A percentile compares a stretch with the other conserved stretches of the same genome.
Conservation (phyloP, 2,329 filamentous ascomycete genomes). For the Epichloe elymi region DNA sequence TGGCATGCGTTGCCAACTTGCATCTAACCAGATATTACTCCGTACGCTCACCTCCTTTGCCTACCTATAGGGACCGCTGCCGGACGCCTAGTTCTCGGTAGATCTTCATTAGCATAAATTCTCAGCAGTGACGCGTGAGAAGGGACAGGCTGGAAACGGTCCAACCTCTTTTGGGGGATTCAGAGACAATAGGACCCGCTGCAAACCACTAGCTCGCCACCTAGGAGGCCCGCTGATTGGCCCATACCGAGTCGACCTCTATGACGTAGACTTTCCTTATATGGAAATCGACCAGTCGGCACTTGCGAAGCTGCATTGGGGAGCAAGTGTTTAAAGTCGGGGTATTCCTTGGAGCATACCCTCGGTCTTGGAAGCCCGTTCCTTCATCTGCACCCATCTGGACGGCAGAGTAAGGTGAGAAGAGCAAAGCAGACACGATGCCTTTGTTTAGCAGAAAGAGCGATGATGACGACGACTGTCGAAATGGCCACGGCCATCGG, state of each 20-base stretch:
- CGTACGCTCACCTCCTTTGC: too few relatives aligned
- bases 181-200: neutral
- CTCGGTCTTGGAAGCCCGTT: neutral
- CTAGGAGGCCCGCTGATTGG: neutral
- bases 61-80: too few relatives aligned
- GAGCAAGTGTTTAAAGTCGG: neutral
- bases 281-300: neutral
- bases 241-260: neutral
- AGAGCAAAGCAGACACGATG: slow-evolving; percentile 12
- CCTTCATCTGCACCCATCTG: neutral
- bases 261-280: slow-evolving; percentile 6
- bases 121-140: too few relatives aligned
- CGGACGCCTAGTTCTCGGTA: too few relatives aligned
- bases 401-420: neutral
- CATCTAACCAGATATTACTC: too few relatives aligned
- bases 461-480: slow-evolving; percentile 12
- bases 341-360: neutral
- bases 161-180: too few relatives aligned
- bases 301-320: neutral
- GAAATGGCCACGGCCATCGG: slow-evolving; percentile 7
- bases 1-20: neutral
- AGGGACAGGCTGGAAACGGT: too few relatives aligned
- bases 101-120: too few relatives aligned
- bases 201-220: neutral
- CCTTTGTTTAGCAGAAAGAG: slow-evolving; percentile 21